These are phyloP conservation scores for Penicillium nucicola DNA, from an alignment of 495 filamentous ascomycete genomes.

Conservation along the genomic window DNA sequence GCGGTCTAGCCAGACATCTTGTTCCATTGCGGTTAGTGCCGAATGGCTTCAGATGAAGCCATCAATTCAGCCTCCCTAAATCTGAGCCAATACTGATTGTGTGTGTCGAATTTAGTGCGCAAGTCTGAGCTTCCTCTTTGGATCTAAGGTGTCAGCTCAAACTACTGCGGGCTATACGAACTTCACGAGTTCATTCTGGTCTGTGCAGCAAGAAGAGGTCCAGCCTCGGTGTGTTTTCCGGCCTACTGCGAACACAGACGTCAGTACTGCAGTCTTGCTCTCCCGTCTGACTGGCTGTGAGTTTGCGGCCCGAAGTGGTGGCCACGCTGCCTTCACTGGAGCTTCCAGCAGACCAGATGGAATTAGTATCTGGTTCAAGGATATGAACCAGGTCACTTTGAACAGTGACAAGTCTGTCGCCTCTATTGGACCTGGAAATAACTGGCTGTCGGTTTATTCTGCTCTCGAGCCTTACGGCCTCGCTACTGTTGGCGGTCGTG, in stretches of 20 bases:
- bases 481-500: constrained; percentile 55
- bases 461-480: constrained; percentile 45
- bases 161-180: constrained; percentile 12
- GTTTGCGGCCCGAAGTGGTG: constrained; percentile 47
- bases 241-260: constrained; percentile 17
- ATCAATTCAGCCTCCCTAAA: too few species aligned
- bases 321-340: constrained; percentile 32
- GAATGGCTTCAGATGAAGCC: not conserved
- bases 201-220: constrained; percentile 38
- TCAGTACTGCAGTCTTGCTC: constrained; percentile 18
- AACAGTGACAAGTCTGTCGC: constrained; percentile 31
- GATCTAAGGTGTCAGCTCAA: constrained; percentile 8
- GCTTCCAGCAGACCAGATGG: constrained; percentile 29
- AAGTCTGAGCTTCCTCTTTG: constrained; percentile 16
- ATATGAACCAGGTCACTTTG: constrained; percentile 38
- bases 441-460: constrained; percentile 45
- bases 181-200: constrained; percentile 43
- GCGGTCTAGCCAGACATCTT: constrained; percentile 9
- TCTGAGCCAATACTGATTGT: too few species aligned
- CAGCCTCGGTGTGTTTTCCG: constrained; percentile 25
- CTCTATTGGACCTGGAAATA: constrained; percentile 25
- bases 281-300: constrained; percentile 16
- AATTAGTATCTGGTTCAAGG: constrained; percentile 47
- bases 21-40: constrained; percentile 9
- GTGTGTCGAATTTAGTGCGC: constrained; percentile 2